phyloP scores from a whole-genome alignment of 306 rosid species.

The Vicia faba region DNA sequence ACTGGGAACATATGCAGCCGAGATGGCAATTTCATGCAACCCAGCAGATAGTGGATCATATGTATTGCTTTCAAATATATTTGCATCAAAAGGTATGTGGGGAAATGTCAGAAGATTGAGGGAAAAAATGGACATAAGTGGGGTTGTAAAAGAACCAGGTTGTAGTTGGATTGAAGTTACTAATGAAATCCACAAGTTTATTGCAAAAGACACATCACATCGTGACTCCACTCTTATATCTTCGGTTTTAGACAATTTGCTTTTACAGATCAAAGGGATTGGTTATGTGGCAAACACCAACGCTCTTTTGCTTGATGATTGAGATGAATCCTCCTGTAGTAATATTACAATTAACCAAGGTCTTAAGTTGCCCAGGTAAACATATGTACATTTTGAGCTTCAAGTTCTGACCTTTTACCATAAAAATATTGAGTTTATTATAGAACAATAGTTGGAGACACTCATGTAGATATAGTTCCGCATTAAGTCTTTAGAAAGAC shows the following conservation, averaged over 20 bases:
- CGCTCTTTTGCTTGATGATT: conserved; percentile 35
- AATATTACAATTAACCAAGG: background rate
- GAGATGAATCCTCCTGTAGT: conserved; percentile 30
- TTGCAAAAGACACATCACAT: conserved; percentile 56
- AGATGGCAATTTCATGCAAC: conserved; percentile 75
- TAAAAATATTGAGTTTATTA: background rate
- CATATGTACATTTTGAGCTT: background rate
- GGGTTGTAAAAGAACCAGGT: conserved; percentile 75
- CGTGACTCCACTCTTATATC: conserved; percentile 42
- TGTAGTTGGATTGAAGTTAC: conserved; percentile 64
- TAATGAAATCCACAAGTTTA: conserved; percentile 46
- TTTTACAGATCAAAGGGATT: conserved; percentile 57
- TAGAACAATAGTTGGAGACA: no score
- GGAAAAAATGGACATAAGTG: conserved; percentile 63
- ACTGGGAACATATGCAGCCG: conserved; percentile 77
- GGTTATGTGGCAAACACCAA: conserved; percentile 49
- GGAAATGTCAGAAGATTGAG: conserved; percentile 64
- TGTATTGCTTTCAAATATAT: conserved; percentile 77
- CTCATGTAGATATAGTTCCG: background rate
- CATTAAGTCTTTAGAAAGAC: no score
- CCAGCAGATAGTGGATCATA: conserved; percentile 84
- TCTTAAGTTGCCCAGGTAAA: background rate
- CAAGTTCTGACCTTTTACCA: background rate
- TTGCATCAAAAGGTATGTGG: conserved; percentile 93
- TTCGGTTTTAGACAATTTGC: conserved; percentile 51